Evolutionary conservation across 345 rosid species (phyloP).

Genomic region (Aquilaria yunnanensis): DNA sequence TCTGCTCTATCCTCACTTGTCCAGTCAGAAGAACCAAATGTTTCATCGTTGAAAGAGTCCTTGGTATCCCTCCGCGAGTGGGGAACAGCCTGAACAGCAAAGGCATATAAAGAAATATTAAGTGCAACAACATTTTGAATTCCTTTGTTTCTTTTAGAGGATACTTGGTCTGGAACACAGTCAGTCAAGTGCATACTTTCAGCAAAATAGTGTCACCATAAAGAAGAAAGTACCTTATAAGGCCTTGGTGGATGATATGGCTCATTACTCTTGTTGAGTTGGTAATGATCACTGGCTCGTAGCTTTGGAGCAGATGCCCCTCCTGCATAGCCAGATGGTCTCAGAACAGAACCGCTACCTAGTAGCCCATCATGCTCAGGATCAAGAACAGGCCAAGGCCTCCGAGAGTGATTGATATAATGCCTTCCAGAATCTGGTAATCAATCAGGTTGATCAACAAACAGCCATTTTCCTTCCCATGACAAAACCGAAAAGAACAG

Average conservation of each 20-base stretch:
- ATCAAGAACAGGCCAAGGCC: conserved; percentile 69
- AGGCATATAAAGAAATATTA: conserved; percentile 1
- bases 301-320: conserved; percentile 58
- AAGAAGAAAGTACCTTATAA: conserved; percentile 44
- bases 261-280: conserved; percentile 56
- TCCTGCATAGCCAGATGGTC: conserved; percentile 60
- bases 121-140: background rate
- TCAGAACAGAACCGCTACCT: conserved; percentile 91
- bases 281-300: conserved; percentile 61
- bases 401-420: conserved; percentile 61
- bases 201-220: background rate
- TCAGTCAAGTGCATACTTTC: no score
- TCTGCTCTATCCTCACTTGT: conserved; percentile 84
- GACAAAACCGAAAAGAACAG: no score
- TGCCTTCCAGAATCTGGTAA: conserved; percentile 61
- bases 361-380: conserved; percentile 93
- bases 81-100: conserved; percentile 59
- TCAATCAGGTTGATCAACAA: conserved; percentile 3
- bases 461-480: no score
- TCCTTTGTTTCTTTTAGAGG: background rate
- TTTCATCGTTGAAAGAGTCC: conserved; percentile 82
- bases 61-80: conserved; percentile 55
- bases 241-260: conserved; percentile 97
- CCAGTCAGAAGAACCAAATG: conserved; percentile 83
- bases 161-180: no score